Evolutionary conservation across 352 stramenopile species (phyloP).

Genomic region (Ophiocytium majus): DNA sequence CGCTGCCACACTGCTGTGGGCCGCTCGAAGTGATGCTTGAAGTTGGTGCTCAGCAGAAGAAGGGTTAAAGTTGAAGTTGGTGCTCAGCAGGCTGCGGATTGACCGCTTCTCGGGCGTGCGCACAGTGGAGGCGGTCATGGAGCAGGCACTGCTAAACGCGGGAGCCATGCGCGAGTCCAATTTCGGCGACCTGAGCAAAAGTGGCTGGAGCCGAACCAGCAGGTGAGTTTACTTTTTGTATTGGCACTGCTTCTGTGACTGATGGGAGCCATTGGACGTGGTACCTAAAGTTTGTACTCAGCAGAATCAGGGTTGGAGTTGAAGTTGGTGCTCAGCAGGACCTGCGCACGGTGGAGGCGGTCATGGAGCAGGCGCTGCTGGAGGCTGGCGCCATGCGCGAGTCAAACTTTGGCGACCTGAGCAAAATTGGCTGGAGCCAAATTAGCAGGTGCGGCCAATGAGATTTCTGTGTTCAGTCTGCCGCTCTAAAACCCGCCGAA

Average conservation of each 20-base stretch:
- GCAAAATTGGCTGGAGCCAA: slow-evolving; percentile 80
- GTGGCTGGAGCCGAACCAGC: not conserved
- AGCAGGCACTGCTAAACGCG: slow-evolving; percentile 69
- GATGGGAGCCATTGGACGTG: no score
- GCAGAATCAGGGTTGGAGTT: not conserved
- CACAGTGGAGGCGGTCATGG: slow-evolving; percentile 79
- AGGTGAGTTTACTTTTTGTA: no score
- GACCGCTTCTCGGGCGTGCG: slow-evolving; percentile 60
- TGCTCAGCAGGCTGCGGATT: slow-evolving; percentile 57
- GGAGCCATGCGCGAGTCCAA: slow-evolving; percentile 80
- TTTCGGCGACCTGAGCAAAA: slow-evolving; percentile 59
- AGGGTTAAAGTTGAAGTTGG: no score
- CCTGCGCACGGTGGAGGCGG: slow-evolving; percentile 76
- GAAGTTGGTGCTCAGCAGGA: no score
- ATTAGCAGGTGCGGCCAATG: slow-evolving; percentile 67
- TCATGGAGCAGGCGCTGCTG: slow-evolving; percentile 73
- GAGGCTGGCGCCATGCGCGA: slow-evolving; percentile 73
- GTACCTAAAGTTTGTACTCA: not conserved
- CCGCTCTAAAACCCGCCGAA: no score
- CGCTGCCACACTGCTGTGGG: no score
- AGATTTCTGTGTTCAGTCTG: no score
- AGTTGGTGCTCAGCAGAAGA: no score
- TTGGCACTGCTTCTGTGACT: no score
- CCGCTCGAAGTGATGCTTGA: no score
- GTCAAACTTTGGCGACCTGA: slow-evolving; percentile 77